Evolutionary conservation across 257 asterid genomes (phyloP).

Genomic region (Ehretia macrophylla): DNA sequence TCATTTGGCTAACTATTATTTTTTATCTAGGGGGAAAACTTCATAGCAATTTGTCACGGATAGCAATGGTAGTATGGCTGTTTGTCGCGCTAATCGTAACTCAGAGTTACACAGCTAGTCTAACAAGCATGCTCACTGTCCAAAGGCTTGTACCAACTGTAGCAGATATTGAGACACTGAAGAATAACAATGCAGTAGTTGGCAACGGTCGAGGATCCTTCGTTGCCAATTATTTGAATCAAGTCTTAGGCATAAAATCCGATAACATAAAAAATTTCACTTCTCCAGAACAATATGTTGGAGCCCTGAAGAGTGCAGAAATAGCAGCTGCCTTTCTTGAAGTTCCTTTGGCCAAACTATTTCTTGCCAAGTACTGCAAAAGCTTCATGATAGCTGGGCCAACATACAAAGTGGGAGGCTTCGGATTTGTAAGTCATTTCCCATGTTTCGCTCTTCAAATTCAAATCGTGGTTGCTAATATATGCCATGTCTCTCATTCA

Average conservation of each 20-base stretch:
- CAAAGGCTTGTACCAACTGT: slow-evolving; percentile 23
- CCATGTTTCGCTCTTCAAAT: neutral
- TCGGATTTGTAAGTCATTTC: slow-evolving; percentile 30
- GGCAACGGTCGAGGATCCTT: slow-evolving; percentile 27
- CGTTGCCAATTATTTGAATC: slow-evolving; percentile 17
- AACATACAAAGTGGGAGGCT: slow-evolving; percentile 38
- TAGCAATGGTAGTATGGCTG: slow-evolving; percentile 37
- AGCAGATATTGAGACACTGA: slow-evolving; percentile 24
- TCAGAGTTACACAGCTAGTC: slow-evolving; percentile 48
- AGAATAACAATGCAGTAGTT: slow-evolving; percentile 18
- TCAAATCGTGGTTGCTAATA: too few species aligned
- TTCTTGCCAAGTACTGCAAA: slow-evolving; percentile 35
- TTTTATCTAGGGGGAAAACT: slow-evolving; percentile 20
- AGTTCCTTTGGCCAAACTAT: slow-evolving; percentile 30
- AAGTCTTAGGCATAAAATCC: slow-evolving; percentile 10
- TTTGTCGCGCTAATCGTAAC: slow-evolving; percentile 34
- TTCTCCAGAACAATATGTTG: slow-evolving; percentile 6
- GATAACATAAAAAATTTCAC: slow-evolving; percentile 12
- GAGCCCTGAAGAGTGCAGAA: slow-evolving; percentile 23
- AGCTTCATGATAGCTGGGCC: slow-evolving; percentile 35
- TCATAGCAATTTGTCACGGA: slow-evolving; percentile 32
- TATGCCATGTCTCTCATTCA: too few species aligned
- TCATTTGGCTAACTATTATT: too few species aligned
- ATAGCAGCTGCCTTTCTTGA: slow-evolving; percentile 37
- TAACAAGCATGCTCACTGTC: slow-evolving; percentile 37